Evolutionary conservation across 768 basidiomycete species (phyloP).

Genomic region (Auricularia heimuer): DNA sequence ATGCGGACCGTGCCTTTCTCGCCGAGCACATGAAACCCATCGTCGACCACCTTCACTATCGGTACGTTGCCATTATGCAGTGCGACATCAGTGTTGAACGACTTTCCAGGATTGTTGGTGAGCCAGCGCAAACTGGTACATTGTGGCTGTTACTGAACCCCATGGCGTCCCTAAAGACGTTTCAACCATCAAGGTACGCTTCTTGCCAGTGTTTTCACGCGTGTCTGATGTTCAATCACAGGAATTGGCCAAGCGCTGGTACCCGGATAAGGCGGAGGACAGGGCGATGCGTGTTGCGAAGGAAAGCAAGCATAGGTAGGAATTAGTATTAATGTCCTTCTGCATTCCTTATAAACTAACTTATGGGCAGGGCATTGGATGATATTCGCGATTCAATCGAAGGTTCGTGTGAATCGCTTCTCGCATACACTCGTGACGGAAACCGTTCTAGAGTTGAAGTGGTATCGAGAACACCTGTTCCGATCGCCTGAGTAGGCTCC

Average conservation of each 20-base stretch:
- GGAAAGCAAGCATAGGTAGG: background rate
- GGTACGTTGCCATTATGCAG: constrained; percentile 31
- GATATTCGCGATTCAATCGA: background rate
- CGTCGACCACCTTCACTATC: constrained; percentile 71
- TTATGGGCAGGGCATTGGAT: background rate
- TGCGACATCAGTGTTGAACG: constrained; percentile 8
- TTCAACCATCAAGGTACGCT: constrained; percentile 25
- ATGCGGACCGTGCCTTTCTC: constrained; percentile 68
- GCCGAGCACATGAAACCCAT: constrained; percentile 72
- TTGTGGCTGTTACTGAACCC: background rate
- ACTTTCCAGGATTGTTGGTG: constrained; percentile 54
- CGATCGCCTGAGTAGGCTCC: background rate
- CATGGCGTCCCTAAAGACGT: constrained; percentile 42
- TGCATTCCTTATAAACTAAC: background rate
- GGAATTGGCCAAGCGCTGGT: constrained; percentile 19
- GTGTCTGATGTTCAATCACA: constrained; percentile 43
- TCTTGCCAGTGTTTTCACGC: too few species aligned
- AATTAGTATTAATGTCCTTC: background rate
- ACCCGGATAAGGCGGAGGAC: background rate
- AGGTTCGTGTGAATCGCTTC: background rate
- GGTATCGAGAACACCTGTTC: background rate
- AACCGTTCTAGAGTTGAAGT: background rate
- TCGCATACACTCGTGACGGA: background rate
- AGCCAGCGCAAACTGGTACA: constrained; percentile 18
- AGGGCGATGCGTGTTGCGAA: background rate